Evolutionary conservation across 2,329 filamentous ascomycete genomes (phyloP).

Genomic region (Beauveria sp.): DNA sequence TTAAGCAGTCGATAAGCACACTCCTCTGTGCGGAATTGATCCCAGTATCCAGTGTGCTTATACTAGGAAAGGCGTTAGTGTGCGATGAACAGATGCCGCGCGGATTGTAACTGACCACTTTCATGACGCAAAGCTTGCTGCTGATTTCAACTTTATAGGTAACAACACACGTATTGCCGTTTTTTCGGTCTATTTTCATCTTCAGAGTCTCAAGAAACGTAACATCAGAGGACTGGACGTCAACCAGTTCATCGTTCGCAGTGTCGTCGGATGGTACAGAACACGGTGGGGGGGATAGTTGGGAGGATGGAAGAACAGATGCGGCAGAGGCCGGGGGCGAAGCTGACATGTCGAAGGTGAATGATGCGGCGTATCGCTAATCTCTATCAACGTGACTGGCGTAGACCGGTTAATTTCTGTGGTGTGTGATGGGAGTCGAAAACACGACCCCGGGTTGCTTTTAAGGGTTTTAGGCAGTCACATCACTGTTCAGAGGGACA

Average conservation of each 20-base stretch:
- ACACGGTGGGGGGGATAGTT: background rate
- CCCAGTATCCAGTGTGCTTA: background rate
- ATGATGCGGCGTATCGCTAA: background rate
- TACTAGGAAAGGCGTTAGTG: background rate
- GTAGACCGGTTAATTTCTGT: no score
- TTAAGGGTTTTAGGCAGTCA: no score
- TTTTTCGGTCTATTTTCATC: background rate
- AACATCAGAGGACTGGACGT: background rate
- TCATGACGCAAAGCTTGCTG: background rate
- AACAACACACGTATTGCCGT: background rate
- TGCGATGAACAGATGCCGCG: background rate
- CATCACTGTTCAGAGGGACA: no score
- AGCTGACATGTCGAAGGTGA: background rate
- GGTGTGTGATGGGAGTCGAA: no score
- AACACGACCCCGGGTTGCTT: no score
- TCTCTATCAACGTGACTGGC: background rate
- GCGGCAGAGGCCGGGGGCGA: background rate
- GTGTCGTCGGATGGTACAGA: background rate
- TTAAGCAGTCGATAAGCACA: background rate
- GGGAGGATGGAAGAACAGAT: background rate
- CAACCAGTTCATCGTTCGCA: slow-evolving; percentile 13
- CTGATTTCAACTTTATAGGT: background rate
- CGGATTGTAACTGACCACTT: background rate
- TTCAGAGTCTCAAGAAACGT: background rate
- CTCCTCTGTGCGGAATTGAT: background rate